A percentile compares a stretch with the other conserved stretches of the same genome.
Conservation (phyloP, 1,284 basidiomycete species). For the Puccinia hordei region DNA sequence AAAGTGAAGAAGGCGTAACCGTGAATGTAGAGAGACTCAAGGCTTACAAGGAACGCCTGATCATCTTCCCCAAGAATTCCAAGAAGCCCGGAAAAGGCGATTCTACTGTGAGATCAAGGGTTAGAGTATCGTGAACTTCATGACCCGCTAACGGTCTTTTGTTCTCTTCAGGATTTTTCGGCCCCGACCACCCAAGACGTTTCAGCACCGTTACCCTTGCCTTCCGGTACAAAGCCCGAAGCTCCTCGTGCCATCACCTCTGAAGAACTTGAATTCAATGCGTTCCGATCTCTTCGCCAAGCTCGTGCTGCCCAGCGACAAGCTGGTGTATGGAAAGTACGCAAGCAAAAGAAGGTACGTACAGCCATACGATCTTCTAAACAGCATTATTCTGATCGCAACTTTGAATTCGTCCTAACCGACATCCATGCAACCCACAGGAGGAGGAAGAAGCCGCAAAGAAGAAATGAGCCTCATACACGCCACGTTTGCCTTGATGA, state of each 20-base stretch:
- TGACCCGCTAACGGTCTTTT: too few relatives aligned
- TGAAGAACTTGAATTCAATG: slow-evolving; percentile 83
- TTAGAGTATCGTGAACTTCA: too few relatives aligned
- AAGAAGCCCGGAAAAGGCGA: slow-evolving; percentile 95
- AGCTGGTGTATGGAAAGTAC: slow-evolving; percentile 81
- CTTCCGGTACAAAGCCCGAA: slow-evolving; percentile 70
- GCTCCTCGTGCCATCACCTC: slow-evolving; percentile 88
- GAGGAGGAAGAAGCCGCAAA: slow-evolving; percentile 46
- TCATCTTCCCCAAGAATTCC: slow-evolving; percentile 93
- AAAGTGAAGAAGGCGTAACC: slow-evolving; percentile 95
- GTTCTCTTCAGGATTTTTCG: slow-evolving; percentile 70
- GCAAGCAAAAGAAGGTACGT: slow-evolving; percentile 70
- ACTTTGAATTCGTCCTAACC: too few relatives aligned
- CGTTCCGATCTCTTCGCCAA: slow-evolving; percentile 83
- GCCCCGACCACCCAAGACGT: slow-evolving; percentile 73
- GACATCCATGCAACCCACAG: background rate
- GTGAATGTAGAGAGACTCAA: slow-evolving; percentile 93
- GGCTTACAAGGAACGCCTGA: slow-evolving; percentile 78
- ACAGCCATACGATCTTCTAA: too few relatives aligned
- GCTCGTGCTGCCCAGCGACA: slow-evolving; percentile 80
- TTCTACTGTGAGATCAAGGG: slow-evolving; percentile 70
- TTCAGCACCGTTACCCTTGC: slow-evolving; percentile 62
- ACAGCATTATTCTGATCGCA: background rate
- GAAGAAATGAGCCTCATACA: slow-evolving; percentile 30
- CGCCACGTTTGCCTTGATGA: too few relatives aligned